These are phyloP conservation scores for Malania oleifera DNA, from an alignment of 164 flowering plant genomes.

Conservation along the genomic window DNA sequence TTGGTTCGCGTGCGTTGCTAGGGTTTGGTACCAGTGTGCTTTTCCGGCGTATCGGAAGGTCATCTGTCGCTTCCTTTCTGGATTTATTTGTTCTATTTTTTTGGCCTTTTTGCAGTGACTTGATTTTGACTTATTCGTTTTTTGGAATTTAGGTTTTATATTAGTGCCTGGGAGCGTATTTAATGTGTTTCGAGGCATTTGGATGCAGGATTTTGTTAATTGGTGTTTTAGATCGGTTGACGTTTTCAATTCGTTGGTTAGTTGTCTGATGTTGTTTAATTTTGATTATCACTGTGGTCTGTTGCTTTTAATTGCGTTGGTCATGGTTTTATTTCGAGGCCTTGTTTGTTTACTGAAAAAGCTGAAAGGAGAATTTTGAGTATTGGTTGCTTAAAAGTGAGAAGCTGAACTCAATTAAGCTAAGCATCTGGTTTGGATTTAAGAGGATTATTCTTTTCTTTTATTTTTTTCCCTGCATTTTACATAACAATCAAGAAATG, in stretches of 20 bases:
- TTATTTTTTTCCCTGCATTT: neutral
- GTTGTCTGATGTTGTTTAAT: neutral
- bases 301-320: neutral
- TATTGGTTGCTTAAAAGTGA: neutral
- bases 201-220: neutral
- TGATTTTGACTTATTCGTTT: neutral
- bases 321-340: neutral
- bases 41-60: slow-evolving; percentile 12
- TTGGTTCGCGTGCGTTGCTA: slow-evolving; percentile 11
- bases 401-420: neutral
- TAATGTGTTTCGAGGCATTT: neutral
- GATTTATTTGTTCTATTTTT: neutral
- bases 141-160: neutral
- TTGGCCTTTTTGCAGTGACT: neutral
- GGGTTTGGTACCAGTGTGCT: slow-evolving; percentile 14
- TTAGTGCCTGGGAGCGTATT: neutral
- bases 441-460: neutral
- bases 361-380: neutral
- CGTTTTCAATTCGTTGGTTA: neutral
- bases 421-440: neutral
- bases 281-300: neutral
- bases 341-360: neutral
- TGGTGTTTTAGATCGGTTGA: neutral
- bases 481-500: too few species aligned
- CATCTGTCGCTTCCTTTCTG: slow-evolving; percentile 3